Evolutionary conservation across 2,329 filamentous ascomycete species (phyloP), one percentile per base, ranked within the genome.

Genomic region (Fusarium phyllophilum): DNA sequence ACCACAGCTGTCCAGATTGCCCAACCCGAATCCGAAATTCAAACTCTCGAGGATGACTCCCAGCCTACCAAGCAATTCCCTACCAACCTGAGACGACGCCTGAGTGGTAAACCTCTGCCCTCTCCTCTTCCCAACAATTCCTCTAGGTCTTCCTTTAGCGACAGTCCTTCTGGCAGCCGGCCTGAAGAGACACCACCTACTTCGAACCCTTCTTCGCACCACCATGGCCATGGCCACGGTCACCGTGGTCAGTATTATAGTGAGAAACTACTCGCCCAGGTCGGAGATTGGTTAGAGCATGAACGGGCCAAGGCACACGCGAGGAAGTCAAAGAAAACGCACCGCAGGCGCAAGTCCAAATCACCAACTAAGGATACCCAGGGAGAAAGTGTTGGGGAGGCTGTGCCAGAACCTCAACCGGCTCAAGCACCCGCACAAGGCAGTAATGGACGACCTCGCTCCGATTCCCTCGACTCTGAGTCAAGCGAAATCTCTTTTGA

Each of bases 241-340:
- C 79, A 81, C 65, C 80, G 78, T 24, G 80, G 81, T 36, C 81
- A 81, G 61, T 83, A 85, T 62, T 81, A 85, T 56, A 85, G 85
- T 59, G 85, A 91, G 75, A 89, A 86, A 72, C 82, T 97, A 13
- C 83, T 96, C 34, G 87, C 91, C 26, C 94, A 97, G 79, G 91
- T 98, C 20, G 88, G 89, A 33, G 90, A 94, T 74, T 98, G 96
- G 96, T 84, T 98, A 44, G 90, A 95, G 76, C 89, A 92, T 56
- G 95, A 98, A 83, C 93, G 92, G 79, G 83, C 86, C 38, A 90
- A 90, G 76, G 87, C 88, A 44, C 82, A 86, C 15, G 86, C 87
- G 57, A 90, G 87, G 78, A 87, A 79, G 75, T 68, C 61, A 6
- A 86, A 78, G 68, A 78, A 76, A 58, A 67, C 85, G 34, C 70